These are phyloP conservation scores for Neonectria magnoliae DNA, from an alignment of 2,329 filamentous ascomycete species.

Conservation along the genomic window DNA sequence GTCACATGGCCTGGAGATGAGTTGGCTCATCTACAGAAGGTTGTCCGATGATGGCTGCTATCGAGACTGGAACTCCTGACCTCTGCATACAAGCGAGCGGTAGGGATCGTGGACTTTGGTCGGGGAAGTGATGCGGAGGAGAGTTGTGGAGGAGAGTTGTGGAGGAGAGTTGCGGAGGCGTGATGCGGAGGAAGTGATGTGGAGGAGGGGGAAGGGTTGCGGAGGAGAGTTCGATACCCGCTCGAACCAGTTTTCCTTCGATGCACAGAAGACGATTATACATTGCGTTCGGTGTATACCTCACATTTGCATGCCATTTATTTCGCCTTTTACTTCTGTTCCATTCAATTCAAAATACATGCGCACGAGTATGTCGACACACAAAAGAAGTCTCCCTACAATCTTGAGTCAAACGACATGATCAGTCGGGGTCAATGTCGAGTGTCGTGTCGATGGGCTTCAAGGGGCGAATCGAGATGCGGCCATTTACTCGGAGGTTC, in stretches of 20 bases:
- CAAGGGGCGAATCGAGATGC: not conserved
- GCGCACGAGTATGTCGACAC: not conserved
- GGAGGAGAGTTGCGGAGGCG: not conserved
- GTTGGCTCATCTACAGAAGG: not conserved
- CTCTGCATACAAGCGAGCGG: not conserved
- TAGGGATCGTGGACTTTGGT: not conserved
- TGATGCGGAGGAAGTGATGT: not conserved
- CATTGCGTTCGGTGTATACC: not conserved
- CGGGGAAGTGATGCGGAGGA: not conserved
- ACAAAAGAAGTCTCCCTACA: slow-evolving; percentile 2
- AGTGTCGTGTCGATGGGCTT: not conserved
- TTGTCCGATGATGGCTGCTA: not conserved
- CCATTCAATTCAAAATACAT: not conserved
- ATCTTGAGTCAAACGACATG: slow-evolving; percentile 7
- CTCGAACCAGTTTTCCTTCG: not conserved
- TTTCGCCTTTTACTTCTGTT: not conserved
- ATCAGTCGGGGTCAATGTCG: not conserved
- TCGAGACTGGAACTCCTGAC: not conserved
- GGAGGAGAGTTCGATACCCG: not conserved
- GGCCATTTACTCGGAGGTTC: slow-evolving; percentile 39
- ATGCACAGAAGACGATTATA: not conserved
- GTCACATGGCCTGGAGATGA: not conserved
- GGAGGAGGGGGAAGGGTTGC: not conserved
- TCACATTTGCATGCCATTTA: not conserved
- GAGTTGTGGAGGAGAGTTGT: not conserved